Conservation (phyloP, 2,329 filamentous ascomycete genomes). For the Sclerotiophoma versabilis region DNA sequence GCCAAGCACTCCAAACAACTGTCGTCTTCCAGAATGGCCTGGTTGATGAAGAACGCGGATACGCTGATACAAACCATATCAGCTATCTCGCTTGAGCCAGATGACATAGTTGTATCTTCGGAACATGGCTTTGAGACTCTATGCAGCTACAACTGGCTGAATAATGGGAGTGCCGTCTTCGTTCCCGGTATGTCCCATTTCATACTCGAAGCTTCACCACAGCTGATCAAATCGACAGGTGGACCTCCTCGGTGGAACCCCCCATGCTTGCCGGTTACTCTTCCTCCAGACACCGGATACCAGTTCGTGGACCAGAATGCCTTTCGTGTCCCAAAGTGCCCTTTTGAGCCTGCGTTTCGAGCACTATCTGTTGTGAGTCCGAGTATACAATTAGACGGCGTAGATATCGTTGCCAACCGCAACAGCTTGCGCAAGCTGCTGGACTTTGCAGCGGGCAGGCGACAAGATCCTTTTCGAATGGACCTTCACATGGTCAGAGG, state of each 20-base stretch:
- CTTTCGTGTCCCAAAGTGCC: constrained; percentile 34
- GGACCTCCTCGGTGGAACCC: constrained; percentile 29
- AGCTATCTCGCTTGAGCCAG: constrained; percentile 9
- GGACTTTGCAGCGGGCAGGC: constrained; percentile 27
- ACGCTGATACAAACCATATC: constrained; percentile 14
- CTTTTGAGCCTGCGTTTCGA: constrained; percentile 35
- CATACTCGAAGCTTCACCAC: not conserved
- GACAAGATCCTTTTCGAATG: constrained; percentile 38
- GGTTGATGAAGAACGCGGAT: not conserved
- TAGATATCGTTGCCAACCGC: constrained; percentile 30
- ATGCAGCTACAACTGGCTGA: constrained; percentile 35
- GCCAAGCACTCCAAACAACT: no score
- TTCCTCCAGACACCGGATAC: constrained; percentile 15
- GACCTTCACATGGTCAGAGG: constrained; percentile 42
- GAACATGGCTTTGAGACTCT: constrained; percentile 21
- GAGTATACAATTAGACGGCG: constrained; percentile 11
- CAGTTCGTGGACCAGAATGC: constrained; percentile 39
- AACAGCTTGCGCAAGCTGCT: constrained; percentile 29
- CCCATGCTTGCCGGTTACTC: constrained; percentile 17
- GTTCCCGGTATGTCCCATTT: constrained; percentile 19
- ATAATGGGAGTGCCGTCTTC: constrained; percentile 16
- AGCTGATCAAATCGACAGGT: constrained; percentile 8
- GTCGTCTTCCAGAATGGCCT: not conserved
- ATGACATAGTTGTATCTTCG: constrained; percentile 17
- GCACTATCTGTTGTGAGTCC: constrained; percentile 25